Evolutionary conservation across 129 eudicot species (phyloP), one percentile per base, ranked within the genome.

Genomic region (Chrysanthemum seticuspe): DNA sequence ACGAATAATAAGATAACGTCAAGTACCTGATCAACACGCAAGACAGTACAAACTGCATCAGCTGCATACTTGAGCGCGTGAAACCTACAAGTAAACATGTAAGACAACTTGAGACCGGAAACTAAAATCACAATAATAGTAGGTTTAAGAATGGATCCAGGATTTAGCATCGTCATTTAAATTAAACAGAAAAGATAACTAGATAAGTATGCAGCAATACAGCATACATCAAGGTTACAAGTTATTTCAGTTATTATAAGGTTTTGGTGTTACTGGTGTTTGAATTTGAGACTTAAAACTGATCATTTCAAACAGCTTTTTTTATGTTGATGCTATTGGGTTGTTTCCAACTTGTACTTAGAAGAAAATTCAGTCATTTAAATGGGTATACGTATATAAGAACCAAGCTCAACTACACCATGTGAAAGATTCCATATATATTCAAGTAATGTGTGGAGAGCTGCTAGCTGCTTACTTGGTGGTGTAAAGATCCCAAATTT

Each of bases 51-150:
- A 62, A 82, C 97, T 68, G 97, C 98, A 90, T 90, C 97, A 25
- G 97, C 85, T 74, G 97, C 97, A 76, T 87, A 90, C 76, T 93
- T 93, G 19, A 93, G 87, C 1, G 98, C 98, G 62, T 89, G 92
- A 74, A 74, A 84, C 89, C 96, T 93, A 13, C 4, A 50, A 49
- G n/a, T 50, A 15, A 31, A 65, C 51, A 62, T 4, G 75, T 57
- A 15, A 70, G 34, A 34, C 53, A 15, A 10, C 64, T 53, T 54
- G 1, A 51, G 36, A 29, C 48, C 14, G 9, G 10, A 69, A 27
- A 69, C 15, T 40, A 40, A 16, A 64, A 34, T 14, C 16, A 12
- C 50, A 64, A 64, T 40, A 12, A 34, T n/a, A 64, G 13, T 34
- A 34, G 29, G 29, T 6, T n/a, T n/a, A 1, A 9, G 52, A 12